Base-by-base conservation (phyloP, 495 filamentous ascomycete species). In the Aspergillus taichungensis region DNA sequence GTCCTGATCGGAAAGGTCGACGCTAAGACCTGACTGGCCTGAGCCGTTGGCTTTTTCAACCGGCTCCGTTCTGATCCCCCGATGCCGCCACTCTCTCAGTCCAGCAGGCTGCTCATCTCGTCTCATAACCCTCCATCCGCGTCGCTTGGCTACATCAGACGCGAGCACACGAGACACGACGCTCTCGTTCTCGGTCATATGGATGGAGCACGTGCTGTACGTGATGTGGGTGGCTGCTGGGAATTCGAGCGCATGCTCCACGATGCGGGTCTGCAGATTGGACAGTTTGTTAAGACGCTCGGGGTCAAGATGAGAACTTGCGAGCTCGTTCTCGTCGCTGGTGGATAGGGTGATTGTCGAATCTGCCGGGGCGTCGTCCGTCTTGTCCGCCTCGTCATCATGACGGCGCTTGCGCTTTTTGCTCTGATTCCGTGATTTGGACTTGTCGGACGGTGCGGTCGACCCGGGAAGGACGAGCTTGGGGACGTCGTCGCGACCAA, bases 181-280 rank as follows among this genome's bases (percentile, higher is more conserved):
- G 18, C 72, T 59, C 59, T 98, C 92, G 56, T 98, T 97, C 61
- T 98, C 92, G 32, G 82, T 73, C 1, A 80, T 68, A 59, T 95
- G 77, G 18, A 94, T 69, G 0, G 92, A 97, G 58, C 92, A 98
- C 0, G 92, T 98, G 34, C 84, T 90, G 58, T 98, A 98, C 0
- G 84, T 85, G 33, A 97, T 83, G 54, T 74, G 83, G 3, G 57
- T 70, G 0, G 88, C 88, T n/a, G 72, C 65, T 0, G 89, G 85
- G 51, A 95, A 98, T 18, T 64, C 60, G 61, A 97, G 79, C 0
- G 92, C 91, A 58, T 94, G 88, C 43, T 83, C 74, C 6, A 95
- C 69, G 11, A 94, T 77, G 27, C 74, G 71, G 12, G 86, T 73
- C 59, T 95, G 88, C 14, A 94, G 86, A 18, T 79, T 73, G 1